Conservation (phyloP, 2,329 filamentous ascomycete genomes). For the Mariannaea elegans region DNA sequence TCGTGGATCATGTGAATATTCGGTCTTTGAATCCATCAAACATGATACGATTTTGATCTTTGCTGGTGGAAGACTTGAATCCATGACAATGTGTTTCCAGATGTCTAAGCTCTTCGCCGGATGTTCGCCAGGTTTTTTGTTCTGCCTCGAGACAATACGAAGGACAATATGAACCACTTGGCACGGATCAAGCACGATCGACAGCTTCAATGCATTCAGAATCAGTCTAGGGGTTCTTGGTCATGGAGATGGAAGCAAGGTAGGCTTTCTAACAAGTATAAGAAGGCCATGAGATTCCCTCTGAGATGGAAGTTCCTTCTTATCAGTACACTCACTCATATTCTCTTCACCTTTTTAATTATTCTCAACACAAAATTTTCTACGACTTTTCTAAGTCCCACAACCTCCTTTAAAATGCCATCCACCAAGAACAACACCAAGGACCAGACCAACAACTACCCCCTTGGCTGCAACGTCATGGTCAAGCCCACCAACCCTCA, state of each 20-base stretch:
- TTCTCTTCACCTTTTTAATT: conserved; percentile 33
- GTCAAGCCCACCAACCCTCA: conserved; percentile 39
- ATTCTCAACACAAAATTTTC: conserved; percentile 39
- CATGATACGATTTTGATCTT: background rate
- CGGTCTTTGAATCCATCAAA: background rate
- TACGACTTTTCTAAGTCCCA: conserved; percentile 37
- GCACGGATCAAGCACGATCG: background rate
- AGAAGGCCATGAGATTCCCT: conserved; percentile 19
- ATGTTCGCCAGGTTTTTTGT: background rate
- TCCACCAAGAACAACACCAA: conserved; percentile 40
- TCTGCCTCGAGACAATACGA: background rate
- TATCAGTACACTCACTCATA: conserved; percentile 26
- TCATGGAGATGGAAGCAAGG: background rate
- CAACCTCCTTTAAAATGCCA: conserved; percentile 45
- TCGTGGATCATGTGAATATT: conserved; percentile 12
- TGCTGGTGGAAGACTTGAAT: background rate
- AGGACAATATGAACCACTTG: conserved; percentile 20
- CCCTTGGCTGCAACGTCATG: conserved; percentile 43
- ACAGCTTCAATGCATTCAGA: background rate
- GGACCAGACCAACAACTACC: conserved; percentile 38
- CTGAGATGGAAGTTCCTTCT: conserved; percentile 9
- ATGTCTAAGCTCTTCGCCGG: background rate
- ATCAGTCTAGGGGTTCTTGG: background rate
- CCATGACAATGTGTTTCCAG: background rate
- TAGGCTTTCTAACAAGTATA: conserved; percentile 25